These are phyloP conservation scores for Penicillium sclerotigenum DNA, from an alignment of 2,329 filamentous ascomycete species.

Conservation along the genomic window DNA sequence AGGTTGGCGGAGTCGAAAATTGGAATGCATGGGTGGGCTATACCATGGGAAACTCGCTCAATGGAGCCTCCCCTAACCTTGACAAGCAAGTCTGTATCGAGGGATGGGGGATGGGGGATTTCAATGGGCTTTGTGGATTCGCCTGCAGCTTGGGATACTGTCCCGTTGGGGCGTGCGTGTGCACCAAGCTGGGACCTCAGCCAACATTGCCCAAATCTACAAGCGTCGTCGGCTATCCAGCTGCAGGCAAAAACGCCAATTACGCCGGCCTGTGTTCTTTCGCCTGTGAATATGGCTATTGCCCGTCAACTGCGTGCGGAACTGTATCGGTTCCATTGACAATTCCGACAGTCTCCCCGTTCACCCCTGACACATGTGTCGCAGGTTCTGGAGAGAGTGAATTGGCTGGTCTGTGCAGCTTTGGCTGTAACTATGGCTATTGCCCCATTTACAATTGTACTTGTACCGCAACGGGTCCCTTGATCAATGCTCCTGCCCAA, in stretches of 20 bases:
- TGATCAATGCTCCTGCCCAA: background rate
- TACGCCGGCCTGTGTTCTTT: constrained; percentile 46
- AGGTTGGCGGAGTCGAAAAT: no score
- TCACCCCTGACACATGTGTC: no score
- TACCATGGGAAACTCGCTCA: no score
- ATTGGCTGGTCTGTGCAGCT: no score
- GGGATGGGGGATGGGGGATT: background rate
- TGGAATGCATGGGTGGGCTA: no score
- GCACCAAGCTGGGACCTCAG: background rate
- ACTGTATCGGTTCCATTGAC: no score
- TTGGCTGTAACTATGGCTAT: no score
- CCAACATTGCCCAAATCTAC: background rate
- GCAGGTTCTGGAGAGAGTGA: no score
- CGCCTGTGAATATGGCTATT: constrained; percentile 45
- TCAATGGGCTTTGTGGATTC: background rate
- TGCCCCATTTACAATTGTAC: no score
- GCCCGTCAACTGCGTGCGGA: constrained; percentile 6
- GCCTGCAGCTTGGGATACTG: background rate
- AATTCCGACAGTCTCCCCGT: no score
- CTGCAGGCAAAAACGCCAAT: constrained; percentile 15
- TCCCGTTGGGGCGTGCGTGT: constrained; percentile 1
- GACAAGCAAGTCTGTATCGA: background rate
- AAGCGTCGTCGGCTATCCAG: constrained; percentile 6
- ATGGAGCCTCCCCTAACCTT: no score
- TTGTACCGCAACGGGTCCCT: no score